Evolutionary conservation across 1,139 yeast species (phyloP), one percentile per base, ranked within the genome.

Genomic region (Candida sp.): DNA sequence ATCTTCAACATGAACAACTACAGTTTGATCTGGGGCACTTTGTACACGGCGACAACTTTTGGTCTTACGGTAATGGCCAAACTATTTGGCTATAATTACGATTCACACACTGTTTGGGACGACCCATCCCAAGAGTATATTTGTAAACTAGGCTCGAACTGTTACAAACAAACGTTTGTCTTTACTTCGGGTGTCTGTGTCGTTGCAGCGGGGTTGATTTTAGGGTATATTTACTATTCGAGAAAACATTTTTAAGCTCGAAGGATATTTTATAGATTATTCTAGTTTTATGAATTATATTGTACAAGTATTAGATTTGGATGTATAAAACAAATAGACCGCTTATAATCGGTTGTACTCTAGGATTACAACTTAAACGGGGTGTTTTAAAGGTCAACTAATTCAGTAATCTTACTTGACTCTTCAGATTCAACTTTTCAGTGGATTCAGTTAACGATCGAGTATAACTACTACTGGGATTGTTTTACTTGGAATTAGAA

Each of bases 1-100:
- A 68, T 81, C 11, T 88, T 87, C 65, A 91, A 91, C 22, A 77
- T 88, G 56, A 71, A 69, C 15, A 76, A 82, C 34, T 87, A 87
- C 59, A 83, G 90, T 43, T 84, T 89, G 35, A 77, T 87, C 35
- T 89, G 96, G 96, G 95, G 96, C 0, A 57, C 83, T 25, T 66
- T 84, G 51, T 81, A 84, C 23, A 79, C 86, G 0, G 82, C 85
- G 41, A 60, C 77, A 43, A 63, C 78, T 54, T 53, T 64, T 42
- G 72, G 72, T 0, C 56, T 66, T 36, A 52, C 72, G 39, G 15
- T 68, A 45, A 52, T 70, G 68, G 62, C 78, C 49, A 62, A 67
- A 55, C 45, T 73, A 46, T 69, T 71, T 61, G 74, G 79, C 33
- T 47, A 56, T 38, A 55, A 66, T 11, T 73, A 73, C 47, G 80